Conservation (phyloP, 495 filamentous ascomycete genomes). For the Trichoderma erinaceum region DNA sequence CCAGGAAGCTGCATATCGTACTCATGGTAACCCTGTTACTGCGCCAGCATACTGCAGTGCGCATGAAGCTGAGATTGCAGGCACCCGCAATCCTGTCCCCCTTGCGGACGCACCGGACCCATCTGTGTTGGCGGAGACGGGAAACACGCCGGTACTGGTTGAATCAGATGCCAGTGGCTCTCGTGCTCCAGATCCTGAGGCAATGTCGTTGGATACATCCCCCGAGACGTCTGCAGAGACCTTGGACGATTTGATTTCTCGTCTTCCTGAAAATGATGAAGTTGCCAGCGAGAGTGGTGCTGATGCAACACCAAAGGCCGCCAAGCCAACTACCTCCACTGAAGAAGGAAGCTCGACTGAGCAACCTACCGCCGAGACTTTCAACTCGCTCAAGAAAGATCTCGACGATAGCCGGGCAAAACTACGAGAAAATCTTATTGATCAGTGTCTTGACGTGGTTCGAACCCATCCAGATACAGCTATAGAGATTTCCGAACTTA, state of each 20-base stretch:
- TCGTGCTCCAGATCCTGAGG: constrained; percentile 18
- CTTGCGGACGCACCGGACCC: constrained; percentile 44
- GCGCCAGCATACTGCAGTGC: constrained; percentile 72
- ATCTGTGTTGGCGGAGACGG: background rate
- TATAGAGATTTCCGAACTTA: constrained; percentile 84
- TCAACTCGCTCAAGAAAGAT: constrained; percentile 61
- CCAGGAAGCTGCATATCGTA: constrained; percentile 76
- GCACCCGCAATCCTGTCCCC: constrained; percentile 56
- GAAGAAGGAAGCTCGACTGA: background rate
- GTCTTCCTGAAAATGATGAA: constrained; percentile 22
- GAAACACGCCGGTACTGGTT: background rate
- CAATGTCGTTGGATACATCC: constrained; percentile 30
- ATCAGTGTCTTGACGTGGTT: constrained; percentile 83
- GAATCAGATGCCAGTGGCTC: constrained; percentile 11
- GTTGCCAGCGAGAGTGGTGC: background rate
- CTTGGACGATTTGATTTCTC: constrained; percentile 21
- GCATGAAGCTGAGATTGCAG: constrained; percentile 36
- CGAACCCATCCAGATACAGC: constrained; percentile 82
- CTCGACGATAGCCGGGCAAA: constrained; percentile 69
- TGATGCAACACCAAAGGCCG: background rate
- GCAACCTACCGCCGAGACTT: background rate
- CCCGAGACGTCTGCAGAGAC: constrained; percentile 1
- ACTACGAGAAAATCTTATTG: constrained; percentile 72
- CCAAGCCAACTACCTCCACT: background rate
- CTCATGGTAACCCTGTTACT: constrained; percentile 54